Conservation (phyloP, 768 basidiomycete genomes). For the Phanerodontia chrysosporium region DNA sequence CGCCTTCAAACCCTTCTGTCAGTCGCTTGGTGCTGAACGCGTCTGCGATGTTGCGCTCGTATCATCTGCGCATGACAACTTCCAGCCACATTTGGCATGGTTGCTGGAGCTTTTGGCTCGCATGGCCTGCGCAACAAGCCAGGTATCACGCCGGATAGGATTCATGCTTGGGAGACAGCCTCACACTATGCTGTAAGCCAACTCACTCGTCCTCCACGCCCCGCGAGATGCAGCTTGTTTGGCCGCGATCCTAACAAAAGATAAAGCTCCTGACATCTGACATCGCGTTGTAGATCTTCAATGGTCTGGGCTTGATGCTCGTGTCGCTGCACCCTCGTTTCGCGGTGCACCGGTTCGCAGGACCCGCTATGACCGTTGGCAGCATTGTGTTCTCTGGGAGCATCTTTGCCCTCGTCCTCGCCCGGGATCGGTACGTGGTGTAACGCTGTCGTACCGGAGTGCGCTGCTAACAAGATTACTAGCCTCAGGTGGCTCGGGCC, state of each 20-base stretch:
- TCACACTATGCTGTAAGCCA: constrained; percentile 57
- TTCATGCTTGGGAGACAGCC: constrained; percentile 61
- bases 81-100: constrained; percentile 48
- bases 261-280: background rate
- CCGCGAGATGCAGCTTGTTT: no score
- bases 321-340: constrained; percentile 63
- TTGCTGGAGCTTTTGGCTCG: constrained; percentile 65
- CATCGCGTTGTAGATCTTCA: constrained; percentile 45
- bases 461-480: background rate
- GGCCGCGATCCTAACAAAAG: no score
- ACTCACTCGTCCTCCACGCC: no score
- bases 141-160: constrained; percentile 45
- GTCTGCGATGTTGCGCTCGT: no score
- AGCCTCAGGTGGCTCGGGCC: constrained; percentile 55
- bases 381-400: constrained; percentile 58
- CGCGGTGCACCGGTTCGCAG: constrained; percentile 56
- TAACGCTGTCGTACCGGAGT: background rate
- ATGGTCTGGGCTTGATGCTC: constrained; percentile 62
- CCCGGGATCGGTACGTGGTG: constrained; percentile 36
- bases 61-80: no score
- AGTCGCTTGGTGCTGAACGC: no score
- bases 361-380: constrained; percentile 60
- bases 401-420: constrained; percentile 52
- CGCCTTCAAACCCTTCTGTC: no score
- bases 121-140: constrained; percentile 51